These are phyloP conservation scores for Boeremia lycopersici DNA, from an alignment of 2,329 filamentous ascomycete genomes.

Conservation along the genomic window DNA sequence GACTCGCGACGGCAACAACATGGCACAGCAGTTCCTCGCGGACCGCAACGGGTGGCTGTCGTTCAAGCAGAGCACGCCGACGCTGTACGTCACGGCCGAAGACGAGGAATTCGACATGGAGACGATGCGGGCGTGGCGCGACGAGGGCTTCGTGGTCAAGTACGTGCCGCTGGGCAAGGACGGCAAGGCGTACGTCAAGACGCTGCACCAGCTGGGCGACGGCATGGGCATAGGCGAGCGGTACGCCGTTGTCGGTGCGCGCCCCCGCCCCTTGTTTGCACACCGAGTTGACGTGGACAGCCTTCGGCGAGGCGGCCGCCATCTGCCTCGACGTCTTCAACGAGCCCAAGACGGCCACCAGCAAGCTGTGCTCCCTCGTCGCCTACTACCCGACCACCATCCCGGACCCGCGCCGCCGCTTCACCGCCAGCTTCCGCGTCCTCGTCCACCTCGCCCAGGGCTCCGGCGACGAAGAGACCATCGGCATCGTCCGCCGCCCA, in stretches of 20 bases:
- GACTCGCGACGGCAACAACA: conserved; percentile 7
- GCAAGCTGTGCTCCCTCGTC: conserved; percentile 62
- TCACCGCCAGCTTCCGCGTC: conserved; percentile 54
- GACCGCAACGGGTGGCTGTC: conserved; percentile 47
- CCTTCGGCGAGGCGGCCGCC: conserved; percentile 67
- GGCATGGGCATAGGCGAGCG: conserved; percentile 63
- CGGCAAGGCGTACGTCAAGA: conserved; percentile 54
- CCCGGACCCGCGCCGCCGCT: conserved; percentile 56
- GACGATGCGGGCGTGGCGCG: conserved; percentile 60
- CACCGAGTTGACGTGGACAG: conserved; percentile 43
- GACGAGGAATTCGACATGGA: conserved; percentile 62
- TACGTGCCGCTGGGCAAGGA: conserved; percentile 62
- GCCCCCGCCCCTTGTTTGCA: conserved; percentile 27
- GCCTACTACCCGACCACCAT: conserved; percentile 68
- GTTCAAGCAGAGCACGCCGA: conserved; percentile 51
- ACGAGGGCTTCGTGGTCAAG: conserved; percentile 65
- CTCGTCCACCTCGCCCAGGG: conserved; percentile 62
- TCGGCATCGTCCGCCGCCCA: conserved; percentile 57
- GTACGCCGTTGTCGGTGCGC: conserved; percentile 65
- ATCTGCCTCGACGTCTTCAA: conserved; percentile 63
- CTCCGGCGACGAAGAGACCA: conserved; percentile 44
- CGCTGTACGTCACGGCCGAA: conserved; percentile 58
- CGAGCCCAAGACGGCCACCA: conserved; percentile 57
- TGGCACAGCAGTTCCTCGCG: conserved; percentile 47
- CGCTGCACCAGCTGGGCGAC: conserved; percentile 59